Conservation (phyloP, 139 green algal genomes). For the Edaphochlamys debaryana region DNA sequence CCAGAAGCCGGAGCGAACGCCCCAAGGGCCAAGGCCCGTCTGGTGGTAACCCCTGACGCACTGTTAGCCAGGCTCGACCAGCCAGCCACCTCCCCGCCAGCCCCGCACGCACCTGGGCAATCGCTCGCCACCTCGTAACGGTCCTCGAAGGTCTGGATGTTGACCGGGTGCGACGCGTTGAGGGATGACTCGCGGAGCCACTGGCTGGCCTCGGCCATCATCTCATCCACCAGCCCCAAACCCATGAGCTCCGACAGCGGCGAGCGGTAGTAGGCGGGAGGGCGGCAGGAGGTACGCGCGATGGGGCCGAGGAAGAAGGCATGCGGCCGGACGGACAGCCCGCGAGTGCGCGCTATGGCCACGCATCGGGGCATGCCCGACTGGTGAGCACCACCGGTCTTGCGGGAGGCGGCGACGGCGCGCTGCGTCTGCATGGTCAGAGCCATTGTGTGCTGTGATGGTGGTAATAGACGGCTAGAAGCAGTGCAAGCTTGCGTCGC, state of each 20-base stretch:
- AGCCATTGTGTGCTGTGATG: too few species aligned
- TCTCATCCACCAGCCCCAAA: neutral
- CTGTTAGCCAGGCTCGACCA: neutral
- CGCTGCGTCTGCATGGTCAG: too few species aligned
- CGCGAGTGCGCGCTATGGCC: neutral
- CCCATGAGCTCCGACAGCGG: neutral
- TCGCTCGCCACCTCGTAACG: constrained; percentile 20
- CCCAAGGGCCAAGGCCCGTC: neutral
- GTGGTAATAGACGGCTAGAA: too few species aligned
- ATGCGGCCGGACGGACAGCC: neutral
- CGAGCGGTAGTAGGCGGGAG: neutral
- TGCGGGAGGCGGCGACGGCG: too few species aligned
- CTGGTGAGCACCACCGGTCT: too few species aligned
- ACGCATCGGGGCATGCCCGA: too few species aligned
- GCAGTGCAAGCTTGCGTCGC: too few species aligned
- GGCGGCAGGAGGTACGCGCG: neutral
- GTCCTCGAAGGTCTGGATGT: neutral
- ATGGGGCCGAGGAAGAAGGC: neutral
- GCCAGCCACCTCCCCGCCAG: neutral
- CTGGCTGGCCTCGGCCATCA: neutral
- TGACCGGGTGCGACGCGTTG: neutral
- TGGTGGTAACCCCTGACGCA: neutral
- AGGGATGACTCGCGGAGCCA: neutral
- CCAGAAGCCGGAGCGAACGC: too few species aligned
- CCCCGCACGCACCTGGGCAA: neutral